A percentile compares a stretch with the other conserved stretches of the same genome.
phyloP scores from a whole-genome alignment of 306 rosid genomes.

The Quillaja saponaria region DNA sequence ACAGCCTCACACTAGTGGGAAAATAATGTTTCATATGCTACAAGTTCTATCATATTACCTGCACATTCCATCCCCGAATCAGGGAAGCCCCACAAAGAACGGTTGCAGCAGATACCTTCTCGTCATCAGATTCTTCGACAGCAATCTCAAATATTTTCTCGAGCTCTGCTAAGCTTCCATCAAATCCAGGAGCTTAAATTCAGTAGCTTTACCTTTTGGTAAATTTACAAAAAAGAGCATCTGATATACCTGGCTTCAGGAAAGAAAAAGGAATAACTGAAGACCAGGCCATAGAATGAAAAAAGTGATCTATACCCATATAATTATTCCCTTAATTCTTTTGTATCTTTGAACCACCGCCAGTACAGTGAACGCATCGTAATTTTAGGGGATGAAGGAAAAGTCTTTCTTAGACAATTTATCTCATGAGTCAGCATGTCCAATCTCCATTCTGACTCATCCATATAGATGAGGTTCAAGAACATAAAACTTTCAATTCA shows the following conservation, averaged over 20 bases:
- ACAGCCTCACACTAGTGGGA: slow-evolving; percentile 12
- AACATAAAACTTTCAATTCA: slow-evolving; percentile 5
- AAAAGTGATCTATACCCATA: slow-evolving; percentile 28
- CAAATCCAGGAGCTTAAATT: slow-evolving; percentile 98
- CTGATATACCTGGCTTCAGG: slow-evolving; percentile 90
- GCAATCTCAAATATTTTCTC: slow-evolving; percentile 85
- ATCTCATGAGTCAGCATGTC: slow-evolving; percentile 16
- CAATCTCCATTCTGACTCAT: slow-evolving; percentile 20
- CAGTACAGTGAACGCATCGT: slow-evolving; percentile 6
- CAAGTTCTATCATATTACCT: slow-evolving; percentile 54
- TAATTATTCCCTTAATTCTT: slow-evolving; percentile 22
- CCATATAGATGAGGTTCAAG: slow-evolving; percentile 20
- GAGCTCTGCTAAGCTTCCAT: slow-evolving; percentile 99
- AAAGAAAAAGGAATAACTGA: slow-evolving; percentile 71
- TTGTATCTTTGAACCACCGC: slow-evolving; percentile 5
- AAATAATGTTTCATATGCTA: slow-evolving; percentile 17
- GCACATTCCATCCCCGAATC: slow-evolving; percentile 91
- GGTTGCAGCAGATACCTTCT: slow-evolving; percentile 88
- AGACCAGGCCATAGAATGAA: slow-evolving; percentile 62
- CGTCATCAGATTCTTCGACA: slow-evolving; percentile 80
- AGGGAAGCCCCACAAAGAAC: slow-evolving; percentile 95
- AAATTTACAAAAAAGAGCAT: slow-evolving; percentile 90
- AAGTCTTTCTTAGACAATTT: slow-evolving; percentile 11
- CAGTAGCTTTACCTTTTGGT: slow-evolving; percentile 87
- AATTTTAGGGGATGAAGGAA: slow-evolving; percentile 23